Evolutionary conservation across 345 rosid species (phyloP), one percentile per base, ranked within the genome.

Genomic region (Clausena lansium): DNA sequence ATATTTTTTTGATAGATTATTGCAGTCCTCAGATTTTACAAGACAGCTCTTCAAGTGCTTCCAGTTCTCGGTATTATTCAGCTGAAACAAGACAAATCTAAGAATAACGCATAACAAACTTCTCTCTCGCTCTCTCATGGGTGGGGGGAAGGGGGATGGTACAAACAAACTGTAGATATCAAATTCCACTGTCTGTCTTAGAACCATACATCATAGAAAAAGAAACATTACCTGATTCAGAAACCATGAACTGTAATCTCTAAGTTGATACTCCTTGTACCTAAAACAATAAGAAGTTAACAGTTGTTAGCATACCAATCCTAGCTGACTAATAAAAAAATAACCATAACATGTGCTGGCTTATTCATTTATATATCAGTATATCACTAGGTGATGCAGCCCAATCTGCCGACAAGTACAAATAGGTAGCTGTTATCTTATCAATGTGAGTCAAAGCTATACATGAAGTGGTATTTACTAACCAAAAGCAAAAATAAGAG

Each of bases 241-340:
- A 86, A 93, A 95, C 98, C 97, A 95, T 20, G 94, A 87, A 85
- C 93, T 91, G 84, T 91, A 95, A 82, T 95, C 99, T 80, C 91
- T 85, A 61, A 95, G 94, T 81, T 92, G 90, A 85, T 95, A 95
- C 83, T 95, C 99, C 87, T 95, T 95, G 89, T 90, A 95, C 86
- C 98, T 95, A 73, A 80, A 63, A 71, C 84, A 59, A 67, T 28
- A 70, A 72, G 52, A 73, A 68, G 9, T 14, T 7, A 75, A 59
- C n/a, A 79, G 72, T 36, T 33, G 52, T 70, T 70, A 67, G 38
- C 32, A 83, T 47, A 76, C 47, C 24, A 55, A 70, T 57, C 35
- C 38, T 6, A 58, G 35, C 22, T 22, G 24, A 15, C 14, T 9
- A 57, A 14, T n/a, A 71, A 54, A 9, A 54, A n/a, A 55, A 35